Base-by-base conservation (phyloP, 768 basidiomycete species). In the Chalciporus piperatus region DNA sequence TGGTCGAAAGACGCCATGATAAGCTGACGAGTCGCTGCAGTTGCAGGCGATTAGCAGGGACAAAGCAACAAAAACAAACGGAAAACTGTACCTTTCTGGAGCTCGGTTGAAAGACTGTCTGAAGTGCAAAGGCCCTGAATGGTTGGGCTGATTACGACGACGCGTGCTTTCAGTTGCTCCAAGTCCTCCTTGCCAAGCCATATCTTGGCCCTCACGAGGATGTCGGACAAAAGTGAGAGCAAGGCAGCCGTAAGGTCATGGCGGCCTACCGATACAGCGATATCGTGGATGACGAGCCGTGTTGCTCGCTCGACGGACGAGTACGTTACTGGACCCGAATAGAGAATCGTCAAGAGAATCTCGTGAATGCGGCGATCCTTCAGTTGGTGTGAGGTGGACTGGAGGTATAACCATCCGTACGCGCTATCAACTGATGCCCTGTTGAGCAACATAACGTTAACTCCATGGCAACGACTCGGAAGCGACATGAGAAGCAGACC, bases 1-100 rank as follows among this genome's bases (percentile, higher is more conserved):
- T 72, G 64, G 44, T 78, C 63, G 3, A 85, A 69, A 10, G 66
- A 59, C 6, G 64, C 57, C 1, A 60, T 50, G 16, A 85, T 63
- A 16, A 87, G 63, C 2, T 56, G 50, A 17, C 57, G 56, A 10
- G 84, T 56, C 0, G 68, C 84, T 66, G 75, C 60, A 23, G 22
- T 22, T 22, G 22, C 22, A 22, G 22, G 22, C 22, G 4, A 22
- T 22, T 22, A 22, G 22, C 22, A 22, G 22, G 22, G 22, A 2
- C 22, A 4, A 22, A 22, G 22, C 4, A 4, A 22, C 22, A 4
- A 22, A 22, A 22, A 22, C 22, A 22, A 22, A 22, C 22, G 22
- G 22, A 22, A 22, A 22, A 22, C 22, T 2, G 2, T 22, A 22
- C 22, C 22, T 2, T 22, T 22, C 22, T 68, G 49, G 6, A 73